Evolutionary conservation across 208 protist species (phyloP), one percentile per base, ranked within the genome.

Genomic region (Leishmania aethiopica): DNA sequence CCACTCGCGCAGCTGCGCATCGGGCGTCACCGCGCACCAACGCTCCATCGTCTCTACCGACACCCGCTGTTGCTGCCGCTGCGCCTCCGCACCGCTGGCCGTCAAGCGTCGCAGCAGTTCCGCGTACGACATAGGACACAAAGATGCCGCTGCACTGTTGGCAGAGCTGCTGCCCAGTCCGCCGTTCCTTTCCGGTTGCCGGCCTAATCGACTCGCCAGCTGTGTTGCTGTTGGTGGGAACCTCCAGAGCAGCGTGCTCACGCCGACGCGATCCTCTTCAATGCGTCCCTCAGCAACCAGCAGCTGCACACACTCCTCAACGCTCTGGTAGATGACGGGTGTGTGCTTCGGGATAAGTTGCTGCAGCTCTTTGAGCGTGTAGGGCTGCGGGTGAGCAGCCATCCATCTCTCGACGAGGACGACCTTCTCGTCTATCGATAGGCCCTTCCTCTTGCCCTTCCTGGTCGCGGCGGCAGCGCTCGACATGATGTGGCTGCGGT

Each of bases 391-490:
- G 81, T 96, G 90, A 1, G 72, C 57, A 13, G 83, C 37, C 51
- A 95, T 92, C 92, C 92, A 97, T 42, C 64, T 22, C 80, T 95
- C 90, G 19, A 96, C 87, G 55, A 90, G 81, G 22, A 78, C 60
- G 25, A 91, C 69, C 84, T 97, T 97, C 69, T 97, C 93, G 78
- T 97, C 94, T 32, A 97, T 90, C 32, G 92, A 95, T n/a, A 97
- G 86, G 25, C 94, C 94, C 67, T 93, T 95, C 74, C 93, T 95
- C 19, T 40, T 60, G 37, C 53, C 55, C 72, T 93, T 92, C 19
- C 73, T 77, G 3, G 64, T 45, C 11, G 83, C 64, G 47, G 79
- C 88, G 67, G 87, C 77, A 40, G 81, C 80, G 11, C 32, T 77
- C 32, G 73, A 42, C 51, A 62, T 62, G n/a, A 13, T 77, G 57